Evolutionary conservation across 768 basidiomycete species (phyloP), one percentile per base, ranked within the genome.

Genomic region (Leccinum broughii): DNA sequence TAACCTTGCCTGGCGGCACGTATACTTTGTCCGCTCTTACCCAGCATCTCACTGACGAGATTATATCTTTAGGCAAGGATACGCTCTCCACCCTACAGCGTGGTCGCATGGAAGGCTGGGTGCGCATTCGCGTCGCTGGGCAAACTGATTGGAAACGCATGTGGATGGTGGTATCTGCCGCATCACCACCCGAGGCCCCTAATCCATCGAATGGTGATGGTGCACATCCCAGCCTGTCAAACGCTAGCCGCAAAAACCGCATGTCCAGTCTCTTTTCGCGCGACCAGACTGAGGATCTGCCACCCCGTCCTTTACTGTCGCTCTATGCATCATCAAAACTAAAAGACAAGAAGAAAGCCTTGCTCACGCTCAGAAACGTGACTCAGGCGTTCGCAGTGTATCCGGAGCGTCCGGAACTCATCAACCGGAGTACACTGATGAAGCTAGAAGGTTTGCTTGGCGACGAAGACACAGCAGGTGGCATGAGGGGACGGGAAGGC

Each of bases 141-240:
- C 93, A 95, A 66, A 95, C 92, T 0, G 94, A 97, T 65, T 98
- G 96, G 96, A 94, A 94, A 72, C 83, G 86, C 46, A 81, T 95
- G 50, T 98, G 93, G 91, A 85, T 92, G 79, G 83, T 88, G 6
- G 77, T 97, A 6, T 79, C 77, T 61, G 81, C 83, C 52, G 83
- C 80, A 6, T 68, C 73, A n/a, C 75, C 77, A 39, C 44, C 70
- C 3, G 63, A 69, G 22, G 48, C 20, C 26, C 59, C 61, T 44
- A 58, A 72, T 67, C 39, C 68, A 54, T 34, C 68, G 63, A 46
- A 72, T 61, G 62, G 64, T 15, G 74, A 75, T 49, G 61, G 65
- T 49, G 70, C 68, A 51, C 72, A 65, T 58, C 69, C 67, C 26
- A 58, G 61, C 57, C 61, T 63, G 20, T 70, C 59, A 20, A 64